Base-by-base conservation (phyloP, 805 yeast genomes). In the Starmerella ratchasimensis region DNA sequence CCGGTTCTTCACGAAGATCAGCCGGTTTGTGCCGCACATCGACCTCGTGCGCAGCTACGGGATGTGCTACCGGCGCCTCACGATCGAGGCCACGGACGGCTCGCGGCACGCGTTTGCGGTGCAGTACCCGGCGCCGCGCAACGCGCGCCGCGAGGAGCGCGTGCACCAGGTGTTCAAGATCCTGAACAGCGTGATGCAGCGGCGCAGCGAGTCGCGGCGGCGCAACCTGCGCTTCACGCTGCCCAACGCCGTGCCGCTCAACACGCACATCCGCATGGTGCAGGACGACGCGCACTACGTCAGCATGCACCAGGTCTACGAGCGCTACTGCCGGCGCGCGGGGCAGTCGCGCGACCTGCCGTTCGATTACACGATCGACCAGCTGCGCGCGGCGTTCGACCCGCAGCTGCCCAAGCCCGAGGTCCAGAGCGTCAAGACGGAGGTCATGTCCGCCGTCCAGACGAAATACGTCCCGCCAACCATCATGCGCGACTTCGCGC, bases 111-210 rank as follows among this genome's bases (percentile, higher is more conserved):
- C 88, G 33, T 93, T 90, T 65, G 93, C 95, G 0, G 93, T 90
- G 16, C 98, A 90, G 62, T 84, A 80, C 58, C 98, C 99, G 5
- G 93, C 97, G 13, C 95, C 95, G 10, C 75, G 99, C 49, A 95
- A 88, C 52, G 82, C 94, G 50, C 78, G 98, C 55, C 74, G 98
- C 37, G 99, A 90, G 55, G 99, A 90, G 54, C 71, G 94, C 37
- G 76, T 90, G 40, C 79, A 83, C 67, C 98, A 90, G 57, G 61
- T 90, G 46, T 86, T 84, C 67, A 71, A 95, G 47, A 73, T 90
- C 33, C 75, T 93, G 62, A 86, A 84, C 56, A 82, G 80, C 45
- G 75, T 80, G 2, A 61, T 93, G 38, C 64, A 76, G 0, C 74
- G 78, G 49, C 79, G 80, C 52, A 94, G 82, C 23, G 94, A 93